Conservation (phyloP, 208 protist genomes). For the Plasmodiophora brassicae region DNA sequence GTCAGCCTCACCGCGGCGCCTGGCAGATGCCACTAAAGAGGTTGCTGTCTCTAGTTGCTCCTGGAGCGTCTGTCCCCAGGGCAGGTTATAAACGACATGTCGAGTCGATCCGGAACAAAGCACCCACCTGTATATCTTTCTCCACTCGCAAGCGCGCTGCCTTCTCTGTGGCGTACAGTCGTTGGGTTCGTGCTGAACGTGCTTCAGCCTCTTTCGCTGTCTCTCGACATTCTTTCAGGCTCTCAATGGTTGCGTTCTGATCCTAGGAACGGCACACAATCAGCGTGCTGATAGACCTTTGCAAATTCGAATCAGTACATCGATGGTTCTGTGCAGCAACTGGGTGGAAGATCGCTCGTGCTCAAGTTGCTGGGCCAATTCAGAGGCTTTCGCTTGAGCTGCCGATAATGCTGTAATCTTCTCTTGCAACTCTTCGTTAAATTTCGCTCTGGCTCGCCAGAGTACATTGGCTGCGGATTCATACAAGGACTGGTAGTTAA, state of each 20-base stretch:
- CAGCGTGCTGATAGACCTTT: background rate
- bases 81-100: too few species aligned
- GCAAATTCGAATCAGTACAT: background rate
- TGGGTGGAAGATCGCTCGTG: background rate
- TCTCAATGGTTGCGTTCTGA: background rate
- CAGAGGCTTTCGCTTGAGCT: background rate
- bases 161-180: background rate
- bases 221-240: background rate
- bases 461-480: background rate
- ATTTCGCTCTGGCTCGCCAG: background rate
- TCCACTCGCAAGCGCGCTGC: background rate
- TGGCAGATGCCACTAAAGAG: too few species aligned
- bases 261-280: background rate
- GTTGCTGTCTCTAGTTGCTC: too few species aligned
- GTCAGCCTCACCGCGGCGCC: too few species aligned
- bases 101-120: too few species aligned
- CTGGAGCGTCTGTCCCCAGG: too few species aligned
- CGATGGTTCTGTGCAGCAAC: background rate
- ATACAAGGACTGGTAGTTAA: background rate
- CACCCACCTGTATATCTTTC: background rate
- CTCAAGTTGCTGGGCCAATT: background rate
- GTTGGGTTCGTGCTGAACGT: background rate
- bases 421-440: background rate
- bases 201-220: background rate
- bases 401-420: background rate